Percentiles rank a stretch among this genome's conserved stretches.
Conservation (phyloP, 306 rosid species). For the Canavalia gladiata region DNA sequence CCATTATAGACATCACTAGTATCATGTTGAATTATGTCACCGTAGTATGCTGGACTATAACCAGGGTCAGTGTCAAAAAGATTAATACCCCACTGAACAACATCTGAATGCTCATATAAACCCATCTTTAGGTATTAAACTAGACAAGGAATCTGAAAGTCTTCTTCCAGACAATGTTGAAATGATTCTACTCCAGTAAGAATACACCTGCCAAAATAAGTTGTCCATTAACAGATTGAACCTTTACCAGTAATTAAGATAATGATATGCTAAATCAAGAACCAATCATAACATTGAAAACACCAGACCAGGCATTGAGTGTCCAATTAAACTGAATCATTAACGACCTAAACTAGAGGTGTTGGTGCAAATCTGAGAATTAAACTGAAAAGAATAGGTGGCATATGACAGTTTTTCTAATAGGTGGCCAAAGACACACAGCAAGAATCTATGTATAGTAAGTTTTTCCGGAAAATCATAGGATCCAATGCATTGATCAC, state of each 20-base stretch:
- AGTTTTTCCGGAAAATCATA: no score
- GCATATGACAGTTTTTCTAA: not conserved
- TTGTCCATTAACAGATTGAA: conserved; percentile 32
- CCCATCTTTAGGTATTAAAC: conserved; percentile 57
- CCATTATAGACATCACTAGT: conserved; percentile 53
- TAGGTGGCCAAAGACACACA: no score
- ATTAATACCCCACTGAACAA: conserved; percentile 72
- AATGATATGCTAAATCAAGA: conserved; percentile 36
- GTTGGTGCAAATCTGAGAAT: not conserved
- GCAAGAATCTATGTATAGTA: no score
- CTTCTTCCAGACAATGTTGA: conserved; percentile 29
- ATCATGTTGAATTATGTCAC: conserved; percentile 54
- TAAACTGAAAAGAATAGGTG: not conserved
- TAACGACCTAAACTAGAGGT: conserved; percentile 25
- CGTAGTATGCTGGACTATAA: conserved; percentile 62
- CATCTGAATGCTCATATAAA: conserved; percentile 68
- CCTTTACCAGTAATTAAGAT: conserved; percentile 39
- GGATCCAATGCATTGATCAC: no score
- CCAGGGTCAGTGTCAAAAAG: conserved; percentile 64
- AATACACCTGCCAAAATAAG: conserved; percentile 49
- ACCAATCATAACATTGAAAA: conserved; percentile 19
- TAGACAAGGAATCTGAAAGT: conserved; percentile 33
- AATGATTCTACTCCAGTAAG: conserved; percentile 45
- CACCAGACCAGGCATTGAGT: conserved; percentile 15
- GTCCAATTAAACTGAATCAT: conserved; percentile 42